Evolutionary conservation across 768 basidiomycete genomes (phyloP).

Genomic region (Galerina sulciceps): DNA sequence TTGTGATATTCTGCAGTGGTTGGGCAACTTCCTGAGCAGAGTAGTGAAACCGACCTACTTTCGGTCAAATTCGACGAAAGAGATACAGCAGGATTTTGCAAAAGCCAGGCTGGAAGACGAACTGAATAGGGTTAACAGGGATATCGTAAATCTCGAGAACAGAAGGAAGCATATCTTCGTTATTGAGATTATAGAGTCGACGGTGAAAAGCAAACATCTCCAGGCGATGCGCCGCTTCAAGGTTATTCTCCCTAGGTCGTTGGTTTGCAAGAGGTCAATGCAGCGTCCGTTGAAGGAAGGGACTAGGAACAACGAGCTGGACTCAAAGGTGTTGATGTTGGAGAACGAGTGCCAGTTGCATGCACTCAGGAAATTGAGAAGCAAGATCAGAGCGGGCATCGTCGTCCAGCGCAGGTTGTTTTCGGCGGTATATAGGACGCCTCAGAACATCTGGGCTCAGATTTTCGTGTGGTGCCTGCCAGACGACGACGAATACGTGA

Average conservation of each 20-base stretch:
- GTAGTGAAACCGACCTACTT: background rate
- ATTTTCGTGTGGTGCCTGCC: constrained; percentile 11
- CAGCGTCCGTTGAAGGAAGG: background rate
- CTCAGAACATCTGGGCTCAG: constrained; percentile 7
- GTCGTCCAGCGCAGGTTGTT: background rate
- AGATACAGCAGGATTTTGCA: background rate
- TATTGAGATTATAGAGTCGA: constrained; percentile 1
- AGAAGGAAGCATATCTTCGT: background rate
- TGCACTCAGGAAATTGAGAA: background rate
- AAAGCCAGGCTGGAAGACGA: background rate
- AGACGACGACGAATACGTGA: constrained; percentile 6
- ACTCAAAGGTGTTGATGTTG: constrained; percentile 1
- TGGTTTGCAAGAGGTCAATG: background rate
- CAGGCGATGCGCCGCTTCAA: background rate
- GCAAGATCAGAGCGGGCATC: constrained; percentile 4
- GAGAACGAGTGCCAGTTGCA: constrained; percentile 5
- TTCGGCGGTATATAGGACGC: constrained; percentile 3
- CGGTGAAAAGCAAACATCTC: background rate
- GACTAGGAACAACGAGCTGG: background rate
- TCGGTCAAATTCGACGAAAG: background rate
- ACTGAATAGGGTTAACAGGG: background rate
- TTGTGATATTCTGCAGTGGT: background rate
- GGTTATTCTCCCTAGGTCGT: background rate
- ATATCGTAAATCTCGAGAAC: background rate
- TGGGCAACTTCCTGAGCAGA: background rate